Percentiles rank a stretch among this genome's conserved stretches.
These are phyloP conservation scores for Avena sativa DNA, from an alignment of 176 grass and related monocot genomes.

Conservation along the genomic window DNA sequence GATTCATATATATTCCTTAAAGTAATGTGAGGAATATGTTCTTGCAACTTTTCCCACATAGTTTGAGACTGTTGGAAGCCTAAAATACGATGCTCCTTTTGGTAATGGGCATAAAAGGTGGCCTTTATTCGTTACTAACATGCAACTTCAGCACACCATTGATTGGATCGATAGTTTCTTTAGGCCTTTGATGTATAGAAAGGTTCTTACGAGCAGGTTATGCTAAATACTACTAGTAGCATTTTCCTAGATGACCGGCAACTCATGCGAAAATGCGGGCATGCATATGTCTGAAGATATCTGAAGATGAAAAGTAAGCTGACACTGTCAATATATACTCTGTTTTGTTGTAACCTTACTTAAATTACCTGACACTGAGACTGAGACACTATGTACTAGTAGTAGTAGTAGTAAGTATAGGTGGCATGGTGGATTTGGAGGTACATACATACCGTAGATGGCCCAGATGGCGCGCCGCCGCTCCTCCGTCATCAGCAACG, in stretches of 20 bases:
- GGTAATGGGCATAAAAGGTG: neutral
- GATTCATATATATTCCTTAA: neutral
- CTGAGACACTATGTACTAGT: neutral
- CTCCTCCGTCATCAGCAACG: constrained; percentile 92
- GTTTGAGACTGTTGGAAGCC: constrained; percentile 27
- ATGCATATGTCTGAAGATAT: neutral
- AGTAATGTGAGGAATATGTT: constrained; percentile 31
- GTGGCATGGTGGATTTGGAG: neutral
- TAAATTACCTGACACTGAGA: neutral
- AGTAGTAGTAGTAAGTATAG: no score
- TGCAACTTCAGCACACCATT: neutral
- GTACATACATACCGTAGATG: constrained; percentile 70
- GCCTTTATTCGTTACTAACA: neutral
- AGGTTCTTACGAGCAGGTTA: constrained; percentile 9
- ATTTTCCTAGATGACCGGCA: neutral
- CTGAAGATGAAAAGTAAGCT: neutral
- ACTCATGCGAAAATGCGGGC: neutral
- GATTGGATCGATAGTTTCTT: no score
- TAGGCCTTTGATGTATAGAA: no score
- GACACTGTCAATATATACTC: neutral
- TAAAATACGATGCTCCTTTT: neutral
- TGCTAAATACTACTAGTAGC: neutral
- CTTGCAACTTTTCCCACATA: constrained; percentile 17
- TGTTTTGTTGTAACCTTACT: neutral
- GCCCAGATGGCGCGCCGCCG: constrained; percentile 94